Evolutionary conservation across 371 early-diverging fungal species (phyloP).

Genomic region (Zychaea mexicana): DNA sequence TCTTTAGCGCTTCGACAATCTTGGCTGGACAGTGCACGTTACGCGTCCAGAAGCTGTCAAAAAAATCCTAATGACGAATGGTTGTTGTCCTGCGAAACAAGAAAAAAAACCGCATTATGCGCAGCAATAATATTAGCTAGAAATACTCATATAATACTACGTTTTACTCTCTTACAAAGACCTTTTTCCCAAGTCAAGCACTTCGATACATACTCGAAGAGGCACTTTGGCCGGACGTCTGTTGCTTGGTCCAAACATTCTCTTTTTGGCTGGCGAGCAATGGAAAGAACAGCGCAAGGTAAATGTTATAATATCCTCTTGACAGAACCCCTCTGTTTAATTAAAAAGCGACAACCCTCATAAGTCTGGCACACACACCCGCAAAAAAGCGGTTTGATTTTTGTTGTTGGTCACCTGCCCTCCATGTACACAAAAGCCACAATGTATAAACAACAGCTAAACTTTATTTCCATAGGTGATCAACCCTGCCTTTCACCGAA

Average conservation of each 20-base stretch:
- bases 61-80: conserved; percentile 17
- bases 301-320: background rate
- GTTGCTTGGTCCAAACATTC: conserved; percentile 24
- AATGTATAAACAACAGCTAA: too few species aligned
- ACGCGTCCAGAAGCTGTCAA: conserved; percentile 21
- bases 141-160: background rate
- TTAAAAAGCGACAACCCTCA: too few species aligned
- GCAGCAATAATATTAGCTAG: too few species aligned
- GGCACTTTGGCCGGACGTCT: conserved; percentile 19
- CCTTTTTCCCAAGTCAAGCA: conserved; percentile 23
- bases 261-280: conserved; percentile 18
- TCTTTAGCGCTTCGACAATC: conserved; percentile 2
- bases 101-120: too few species aligned
- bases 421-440: too few species aligned
- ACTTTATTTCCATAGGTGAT: conserved; percentile 15
- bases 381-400: too few species aligned
- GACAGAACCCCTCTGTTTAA: too few species aligned
- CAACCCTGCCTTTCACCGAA: conserved; percentile 47
- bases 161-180: conserved; percentile 6
- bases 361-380: too few species aligned
- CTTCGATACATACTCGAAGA: background rate
- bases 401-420: too few species aligned
- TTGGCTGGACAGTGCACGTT: conserved; percentile 26
- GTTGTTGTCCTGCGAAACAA: conserved; percentile 7
- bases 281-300: conserved; percentile 36